Percentiles rank a stretch among this genome's conserved stretches.
Evolutionary conservation across 2,329 filamentous ascomycete species (phyloP).

Genomic region (Sclerotinia sclerotiorum): DNA sequence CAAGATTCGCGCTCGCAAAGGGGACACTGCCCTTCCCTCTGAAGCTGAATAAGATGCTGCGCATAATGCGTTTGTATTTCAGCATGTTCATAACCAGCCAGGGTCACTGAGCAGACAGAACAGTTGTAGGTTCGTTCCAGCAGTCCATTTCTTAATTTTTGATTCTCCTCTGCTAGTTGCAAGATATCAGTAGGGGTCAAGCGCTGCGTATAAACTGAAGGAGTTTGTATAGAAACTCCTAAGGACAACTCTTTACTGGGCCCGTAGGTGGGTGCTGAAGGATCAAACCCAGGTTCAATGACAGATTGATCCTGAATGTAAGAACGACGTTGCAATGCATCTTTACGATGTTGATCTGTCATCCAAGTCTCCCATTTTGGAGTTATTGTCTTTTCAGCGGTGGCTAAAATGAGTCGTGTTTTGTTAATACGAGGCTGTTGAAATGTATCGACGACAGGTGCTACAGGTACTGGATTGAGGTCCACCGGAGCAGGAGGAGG

Average conservation of each 20-base stretch:
- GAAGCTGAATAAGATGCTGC: constrained; percentile 29
- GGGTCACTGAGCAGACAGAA: constrained; percentile 28
- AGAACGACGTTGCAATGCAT: constrained; percentile 30
- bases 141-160: constrained; percentile 30
- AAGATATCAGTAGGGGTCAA: constrained; percentile 35
- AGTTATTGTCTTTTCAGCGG: constrained; percentile 24
- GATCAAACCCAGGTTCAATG: constrained; percentile 34
- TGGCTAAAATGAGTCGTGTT: constrained; percentile 26
- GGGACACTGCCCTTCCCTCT: constrained; percentile 31
- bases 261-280: constrained; percentile 30
- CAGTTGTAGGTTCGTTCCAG: constrained; percentile 32
- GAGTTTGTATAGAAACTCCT: constrained; percentile 26
- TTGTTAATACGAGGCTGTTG: constrained; percentile 28
- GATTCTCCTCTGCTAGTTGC: constrained; percentile 30
- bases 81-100: constrained; percentile 27
- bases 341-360: constrained; percentile 28
- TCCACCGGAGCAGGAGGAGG: background rate
- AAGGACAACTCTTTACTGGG: constrained; percentile 28
- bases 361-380: constrained; percentile 29
- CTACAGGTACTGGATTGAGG: background rate
- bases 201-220: constrained; percentile 31
- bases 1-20: constrained; percentile 33
- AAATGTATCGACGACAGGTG: background rate
- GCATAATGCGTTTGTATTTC: constrained; percentile 29
- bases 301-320: constrained; percentile 32